Conservation (phyloP, 2,329 filamentous ascomycete genomes). For the Fusarium abutilonis region DNA sequence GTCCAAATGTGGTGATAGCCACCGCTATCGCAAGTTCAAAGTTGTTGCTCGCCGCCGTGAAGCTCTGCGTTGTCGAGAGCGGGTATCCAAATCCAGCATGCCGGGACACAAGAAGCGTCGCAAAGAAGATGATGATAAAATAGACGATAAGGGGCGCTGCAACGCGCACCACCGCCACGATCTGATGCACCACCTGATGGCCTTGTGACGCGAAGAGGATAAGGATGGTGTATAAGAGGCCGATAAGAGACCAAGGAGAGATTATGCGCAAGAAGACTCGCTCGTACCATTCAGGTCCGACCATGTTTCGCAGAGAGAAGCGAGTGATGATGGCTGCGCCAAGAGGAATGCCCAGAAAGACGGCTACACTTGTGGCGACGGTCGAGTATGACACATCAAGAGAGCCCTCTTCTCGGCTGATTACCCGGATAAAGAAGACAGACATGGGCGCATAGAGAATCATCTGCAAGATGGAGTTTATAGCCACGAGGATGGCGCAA, state of each 20-base stretch:
- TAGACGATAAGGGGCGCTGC: slow-evolving; percentile 84
- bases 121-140: slow-evolving; percentile 78
- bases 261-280: slow-evolving; percentile 73
- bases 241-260: slow-evolving; percentile 80
- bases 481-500: slow-evolving; percentile 80
- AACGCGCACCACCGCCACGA: slow-evolving; percentile 83
- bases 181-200: slow-evolving; percentile 78
- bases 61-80: slow-evolving; percentile 79
- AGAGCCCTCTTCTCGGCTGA: slow-evolving; percentile 60
- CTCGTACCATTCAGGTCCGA: slow-evolving; percentile 71
- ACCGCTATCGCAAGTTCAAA: slow-evolving; percentile 93
- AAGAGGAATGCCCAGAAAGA: slow-evolving; percentile 86
- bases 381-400: slow-evolving; percentile 65
- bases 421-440: slow-evolving; percentile 75
- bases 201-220: slow-evolving; percentile 88
- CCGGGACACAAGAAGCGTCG: slow-evolving; percentile 69
- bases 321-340: slow-evolving; percentile 82
- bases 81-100: slow-evolving; percentile 79
- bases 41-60: slow-evolving; percentile 91
- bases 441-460: slow-evolving; percentile 76
- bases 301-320: slow-evolving; percentile 64
- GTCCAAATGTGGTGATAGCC: slow-evolving; percentile 81
- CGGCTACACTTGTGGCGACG: slow-evolving; percentile 82
- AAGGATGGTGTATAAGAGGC: slow-evolving; percentile 86
- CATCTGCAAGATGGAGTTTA: slow-evolving; percentile 81